phyloP scores from a whole-genome alignment of 306 rosid genomes.

The Castanea mollissima region DNA sequence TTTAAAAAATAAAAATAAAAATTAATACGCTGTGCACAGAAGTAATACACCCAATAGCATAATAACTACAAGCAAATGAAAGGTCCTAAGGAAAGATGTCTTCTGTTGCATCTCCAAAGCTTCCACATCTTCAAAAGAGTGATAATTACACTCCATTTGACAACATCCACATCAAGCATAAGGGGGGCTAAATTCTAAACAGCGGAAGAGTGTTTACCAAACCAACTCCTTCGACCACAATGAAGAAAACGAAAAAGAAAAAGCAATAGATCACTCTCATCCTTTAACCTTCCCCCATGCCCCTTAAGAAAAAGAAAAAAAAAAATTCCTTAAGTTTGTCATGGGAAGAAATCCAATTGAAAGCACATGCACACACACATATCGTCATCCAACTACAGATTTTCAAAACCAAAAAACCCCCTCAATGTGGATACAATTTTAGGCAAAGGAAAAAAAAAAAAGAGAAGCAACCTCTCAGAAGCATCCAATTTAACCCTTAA shows the following conservation, averaged over 20 bases:
- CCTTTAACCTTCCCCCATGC: background rate
- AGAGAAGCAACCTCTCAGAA: slow-evolving; percentile 57
- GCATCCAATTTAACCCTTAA: slow-evolving; percentile 66
- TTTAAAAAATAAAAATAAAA: no score
- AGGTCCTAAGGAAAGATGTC: no score
- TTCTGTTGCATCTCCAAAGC: no score
- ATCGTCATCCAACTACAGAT: background rate
- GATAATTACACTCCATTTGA: no score
- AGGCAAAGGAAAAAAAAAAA: slow-evolving; percentile 4
- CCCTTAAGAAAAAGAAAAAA: background rate
- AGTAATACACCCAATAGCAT: no score
- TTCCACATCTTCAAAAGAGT: no score
- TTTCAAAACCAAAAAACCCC: background rate
- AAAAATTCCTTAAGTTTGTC: background rate
- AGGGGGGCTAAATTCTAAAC: no score
- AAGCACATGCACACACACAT: background rate
- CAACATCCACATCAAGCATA: no score
- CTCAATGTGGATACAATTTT: background rate
- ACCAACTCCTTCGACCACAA: no score
- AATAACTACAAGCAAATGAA: no score
- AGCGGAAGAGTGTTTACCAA: no score
- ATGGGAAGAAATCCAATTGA: background rate
- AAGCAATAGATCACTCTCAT: background rate
- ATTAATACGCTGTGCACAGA: no score
- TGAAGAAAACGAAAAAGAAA: background rate